A percentile compares a stretch with the other conserved stretches of the same genome.
Conservation (phyloP, 2,329 filamentous ascomycete species). For the Sphaerostilbella broomeana region DNA sequence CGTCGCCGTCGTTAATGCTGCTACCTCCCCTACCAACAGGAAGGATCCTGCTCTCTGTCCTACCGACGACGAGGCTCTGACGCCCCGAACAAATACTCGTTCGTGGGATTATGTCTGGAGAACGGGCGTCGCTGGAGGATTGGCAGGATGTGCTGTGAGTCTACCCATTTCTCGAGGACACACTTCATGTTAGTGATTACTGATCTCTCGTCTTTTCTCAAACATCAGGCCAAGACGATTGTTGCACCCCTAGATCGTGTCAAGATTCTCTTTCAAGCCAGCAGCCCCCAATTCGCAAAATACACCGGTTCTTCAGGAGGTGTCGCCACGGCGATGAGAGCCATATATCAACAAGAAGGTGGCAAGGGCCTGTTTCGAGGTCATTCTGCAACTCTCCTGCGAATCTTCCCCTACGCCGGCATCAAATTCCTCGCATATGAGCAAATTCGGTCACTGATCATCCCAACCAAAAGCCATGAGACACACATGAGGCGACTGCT, state of each 20-base stretch:
- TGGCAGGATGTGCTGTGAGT: constrained; percentile 87
- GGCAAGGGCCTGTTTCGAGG: constrained; percentile 76
- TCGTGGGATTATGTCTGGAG: constrained; percentile 78
- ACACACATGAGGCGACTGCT: constrained; percentile 70
- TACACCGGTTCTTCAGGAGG: constrained; percentile 88
- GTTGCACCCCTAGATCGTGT: constrained; percentile 95
- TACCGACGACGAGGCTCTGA: constrained; percentile 41
- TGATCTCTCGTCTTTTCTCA: background rate
- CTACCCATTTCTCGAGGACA: background rate
- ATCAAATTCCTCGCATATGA: constrained; percentile 99
- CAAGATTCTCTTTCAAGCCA: constrained; percentile 96
- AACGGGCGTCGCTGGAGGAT: constrained; percentile 77
- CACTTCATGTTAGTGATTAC: background rate
- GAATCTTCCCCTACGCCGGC: constrained; percentile 94
- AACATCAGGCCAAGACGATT: constrained; percentile 75
- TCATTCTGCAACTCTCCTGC: constrained; percentile 85
- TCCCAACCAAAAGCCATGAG: constrained; percentile 65
- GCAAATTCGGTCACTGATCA: constrained; percentile 77
- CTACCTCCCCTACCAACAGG: constrained; percentile 17
- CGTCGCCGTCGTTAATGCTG: constrained; percentile 16
- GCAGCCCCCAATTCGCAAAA: constrained; percentile 87
- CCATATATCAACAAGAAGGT: constrained; percentile 75
- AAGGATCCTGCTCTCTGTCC: constrained; percentile 39
- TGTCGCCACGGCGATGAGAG: constrained; percentile 70
- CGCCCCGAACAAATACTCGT: constrained; percentile 46